phyloP scores from a whole-genome alignment of 257 asterid genomes.

The Nicotiana knightiana region DNA sequence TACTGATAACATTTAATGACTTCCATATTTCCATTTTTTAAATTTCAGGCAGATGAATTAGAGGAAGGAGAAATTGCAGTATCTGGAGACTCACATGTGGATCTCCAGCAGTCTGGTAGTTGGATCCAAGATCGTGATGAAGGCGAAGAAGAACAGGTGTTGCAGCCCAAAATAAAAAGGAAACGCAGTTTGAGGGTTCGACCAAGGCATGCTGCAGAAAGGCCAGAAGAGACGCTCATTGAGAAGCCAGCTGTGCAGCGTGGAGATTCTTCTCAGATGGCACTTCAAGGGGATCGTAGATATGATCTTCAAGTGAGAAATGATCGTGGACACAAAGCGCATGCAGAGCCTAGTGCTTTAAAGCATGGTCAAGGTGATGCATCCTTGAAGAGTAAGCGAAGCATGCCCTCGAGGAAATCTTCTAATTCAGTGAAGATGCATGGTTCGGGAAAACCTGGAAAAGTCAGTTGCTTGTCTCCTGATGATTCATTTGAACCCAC shows the following conservation, averaged over 20 bases:
- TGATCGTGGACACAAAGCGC: slow-evolving; percentile 43
- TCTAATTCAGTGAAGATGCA: slow-evolving; percentile 33
- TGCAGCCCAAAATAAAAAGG: slow-evolving; percentile 89
- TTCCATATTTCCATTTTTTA: background rate
- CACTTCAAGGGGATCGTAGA: slow-evolving; percentile 57
- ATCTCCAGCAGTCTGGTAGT: slow-evolving; percentile 95
- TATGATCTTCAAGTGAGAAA: slow-evolving; percentile 47
- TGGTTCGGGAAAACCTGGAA: slow-evolving; percentile 51
- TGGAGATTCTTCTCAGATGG: slow-evolving; percentile 53
- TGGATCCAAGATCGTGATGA: slow-evolving; percentile 96
- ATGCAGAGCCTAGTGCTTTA: slow-evolving; percentile 43
- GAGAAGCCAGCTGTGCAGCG: slow-evolving; percentile 57
- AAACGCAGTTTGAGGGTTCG: slow-evolving; percentile 88
- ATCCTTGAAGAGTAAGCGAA: slow-evolving; percentile 48
- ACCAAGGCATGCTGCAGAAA: slow-evolving; percentile 64
- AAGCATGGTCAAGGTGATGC: slow-evolving; percentile 50
- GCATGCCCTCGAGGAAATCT: slow-evolving; percentile 44
- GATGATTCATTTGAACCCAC: slow-evolving; percentile 50
- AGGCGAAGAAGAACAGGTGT: slow-evolving; percentile 96
- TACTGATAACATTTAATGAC: slow-evolving; percentile 9
- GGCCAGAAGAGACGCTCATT: slow-evolving; percentile 49
- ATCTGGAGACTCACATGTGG: slow-evolving; percentile 85
- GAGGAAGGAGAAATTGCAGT: slow-evolving; percentile 97
- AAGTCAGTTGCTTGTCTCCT: slow-evolving; percentile 33
- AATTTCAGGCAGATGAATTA: slow-evolving; percentile 66